Conservation (phyloP, 2,329 filamentous ascomycete genomes). For the Ophiostoma perfectum region DNA sequence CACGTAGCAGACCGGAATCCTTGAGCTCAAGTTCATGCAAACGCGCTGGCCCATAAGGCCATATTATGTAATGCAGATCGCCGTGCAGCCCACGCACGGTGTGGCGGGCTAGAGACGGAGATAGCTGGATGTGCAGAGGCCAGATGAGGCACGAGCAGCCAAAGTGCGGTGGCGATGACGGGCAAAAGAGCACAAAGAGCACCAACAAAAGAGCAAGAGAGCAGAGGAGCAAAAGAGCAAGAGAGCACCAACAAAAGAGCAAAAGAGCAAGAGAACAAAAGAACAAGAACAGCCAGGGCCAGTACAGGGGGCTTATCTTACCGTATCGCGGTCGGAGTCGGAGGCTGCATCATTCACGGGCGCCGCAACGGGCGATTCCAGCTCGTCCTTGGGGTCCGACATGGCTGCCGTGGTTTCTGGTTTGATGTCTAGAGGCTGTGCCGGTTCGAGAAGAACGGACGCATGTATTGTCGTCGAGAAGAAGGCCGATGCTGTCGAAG, state of each 20-base stretch:
- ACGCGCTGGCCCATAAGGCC: conserved; percentile 4
- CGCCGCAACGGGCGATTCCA: conserved; percentile 16
- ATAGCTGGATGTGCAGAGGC: not conserved
- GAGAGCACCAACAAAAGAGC: not conserved
- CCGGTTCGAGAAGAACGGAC: not conserved
- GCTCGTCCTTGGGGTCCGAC: conserved; percentile 23
- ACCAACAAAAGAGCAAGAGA: no score
- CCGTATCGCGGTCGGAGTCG: conserved; percentile 24
- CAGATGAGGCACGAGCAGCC: not conserved
- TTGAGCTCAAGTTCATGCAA: conserved; percentile 18
- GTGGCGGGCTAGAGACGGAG: conserved; percentile 6
- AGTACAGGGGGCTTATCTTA: conserved; percentile 15
- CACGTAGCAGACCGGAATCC: conserved; percentile 11
- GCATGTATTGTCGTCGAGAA: conserved; percentile 2
- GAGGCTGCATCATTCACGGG: conserved; percentile 13
- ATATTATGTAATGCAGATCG: conserved; percentile 18
- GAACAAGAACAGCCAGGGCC: not conserved
- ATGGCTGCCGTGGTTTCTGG: conserved; percentile 16
- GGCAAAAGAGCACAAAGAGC: not conserved
- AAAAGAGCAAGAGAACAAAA: not conserved
- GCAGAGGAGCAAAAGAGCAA: no score
- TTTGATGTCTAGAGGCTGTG: not conserved
- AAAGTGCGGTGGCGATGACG: not conserved
- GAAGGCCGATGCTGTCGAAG: not conserved
- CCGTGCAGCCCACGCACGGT: conserved; percentile 12